Evolutionary conservation across 2,329 filamentous ascomycete genomes (phyloP).

Genomic region (Xylariaceae sp.): DNA sequence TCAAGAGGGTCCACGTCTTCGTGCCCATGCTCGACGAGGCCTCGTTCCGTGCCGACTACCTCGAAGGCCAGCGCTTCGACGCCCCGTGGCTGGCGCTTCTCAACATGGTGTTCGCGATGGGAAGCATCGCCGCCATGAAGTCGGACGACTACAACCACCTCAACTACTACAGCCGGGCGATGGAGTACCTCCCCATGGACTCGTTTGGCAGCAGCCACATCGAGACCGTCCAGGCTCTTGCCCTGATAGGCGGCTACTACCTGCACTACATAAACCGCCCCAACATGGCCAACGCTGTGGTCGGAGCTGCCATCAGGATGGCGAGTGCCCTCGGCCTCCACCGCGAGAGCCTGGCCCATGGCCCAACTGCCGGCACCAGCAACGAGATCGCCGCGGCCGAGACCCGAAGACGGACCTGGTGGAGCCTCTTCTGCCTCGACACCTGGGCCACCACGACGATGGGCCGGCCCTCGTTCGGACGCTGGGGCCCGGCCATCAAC

Average conservation of each 20-base stretch:
- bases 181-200: constrained; percentile 58
- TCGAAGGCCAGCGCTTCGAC: constrained; percentile 55
- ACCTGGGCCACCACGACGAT: constrained; percentile 67
- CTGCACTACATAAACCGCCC: constrained; percentile 71
- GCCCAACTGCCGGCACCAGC: constrained; percentile 21
- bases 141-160: constrained; percentile 60
- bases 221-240: constrained; percentile 65
- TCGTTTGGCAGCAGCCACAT: constrained; percentile 62
- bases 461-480: constrained; percentile 61
- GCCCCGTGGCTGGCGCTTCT: constrained; percentile 63
- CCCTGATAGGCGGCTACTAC: constrained; percentile 67
- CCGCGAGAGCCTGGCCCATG: constrained; percentile 46
- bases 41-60: constrained; percentile 58
- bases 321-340: constrained; percentile 68
- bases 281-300: constrained; percentile 67
- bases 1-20: constrained; percentile 64
- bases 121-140: constrained; percentile 60
- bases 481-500: constrained; percentile 61
- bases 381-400: constrained; percentile 48
- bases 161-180: constrained; percentile 61
- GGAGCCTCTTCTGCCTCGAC: constrained; percentile 66
- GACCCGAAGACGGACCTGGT: constrained; percentile 62
- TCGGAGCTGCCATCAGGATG: constrained; percentile 65
- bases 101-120: constrained; percentile 71
- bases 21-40: constrained; percentile 68